These are phyloP conservation scores for Podospora sp. DNA, from an alignment of 495 filamentous ascomycete genomes.

Conservation along the genomic window DNA sequence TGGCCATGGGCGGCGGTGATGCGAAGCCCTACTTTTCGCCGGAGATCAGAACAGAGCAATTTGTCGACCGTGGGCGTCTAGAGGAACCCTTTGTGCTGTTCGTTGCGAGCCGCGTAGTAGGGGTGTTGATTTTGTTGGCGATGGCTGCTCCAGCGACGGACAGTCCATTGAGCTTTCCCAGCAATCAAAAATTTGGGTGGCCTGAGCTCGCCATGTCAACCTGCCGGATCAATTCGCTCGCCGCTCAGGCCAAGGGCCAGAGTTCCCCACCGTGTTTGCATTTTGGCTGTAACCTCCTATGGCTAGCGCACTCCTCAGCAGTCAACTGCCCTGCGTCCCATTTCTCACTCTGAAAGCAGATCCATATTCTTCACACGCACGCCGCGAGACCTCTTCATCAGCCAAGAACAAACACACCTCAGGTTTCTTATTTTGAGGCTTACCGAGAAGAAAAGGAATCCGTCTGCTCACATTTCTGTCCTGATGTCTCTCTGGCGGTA, in stretches of 20 bases:
- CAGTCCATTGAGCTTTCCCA: constrained; percentile 3
- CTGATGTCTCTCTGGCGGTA: constrained; percentile 35
- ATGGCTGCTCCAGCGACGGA: constrained; percentile 4
- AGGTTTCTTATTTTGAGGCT: too few relatives aligned
- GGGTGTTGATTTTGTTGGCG: constrained; percentile 1
- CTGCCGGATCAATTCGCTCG: constrained; percentile 13
- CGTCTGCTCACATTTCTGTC: too few relatives aligned
- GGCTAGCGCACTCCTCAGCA: background rate
- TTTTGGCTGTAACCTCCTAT: background rate
- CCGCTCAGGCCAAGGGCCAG: background rate
- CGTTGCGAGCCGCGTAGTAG: constrained; percentile 4
- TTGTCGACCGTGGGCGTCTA: background rate
- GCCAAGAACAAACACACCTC: too few relatives aligned
- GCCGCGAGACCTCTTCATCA: too few relatives aligned
- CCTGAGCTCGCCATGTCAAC: constrained; percentile 27
- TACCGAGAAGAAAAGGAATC: too few relatives aligned
- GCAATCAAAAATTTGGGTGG: constrained; percentile 38
- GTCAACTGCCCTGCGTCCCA: too few relatives aligned
- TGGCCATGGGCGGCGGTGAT: constrained; percentile 39
- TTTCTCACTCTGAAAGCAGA: too few relatives aligned
- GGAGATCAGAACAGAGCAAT: too few relatives aligned
- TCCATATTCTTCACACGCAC: too few relatives aligned
- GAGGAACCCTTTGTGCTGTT: background rate
- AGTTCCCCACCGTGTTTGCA: background rate
- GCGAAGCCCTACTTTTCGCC: background rate